Evolutionary conservation across 768 basidiomycete genomes (phyloP), one percentile per base, ranked within the genome.

Genomic region (Panellus pusillus): DNA sequence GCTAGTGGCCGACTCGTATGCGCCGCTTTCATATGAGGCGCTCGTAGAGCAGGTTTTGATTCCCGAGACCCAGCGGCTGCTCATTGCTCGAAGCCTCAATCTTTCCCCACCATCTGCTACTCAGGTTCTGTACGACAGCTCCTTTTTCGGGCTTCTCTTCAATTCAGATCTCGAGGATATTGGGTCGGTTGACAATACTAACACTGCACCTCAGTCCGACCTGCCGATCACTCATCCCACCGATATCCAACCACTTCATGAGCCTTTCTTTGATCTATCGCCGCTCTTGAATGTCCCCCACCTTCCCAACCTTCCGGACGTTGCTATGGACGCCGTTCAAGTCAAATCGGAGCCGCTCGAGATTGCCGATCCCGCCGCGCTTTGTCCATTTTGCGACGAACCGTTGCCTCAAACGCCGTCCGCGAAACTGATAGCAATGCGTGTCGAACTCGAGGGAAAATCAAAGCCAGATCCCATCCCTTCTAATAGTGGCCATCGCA

Each of bases 351-450:
- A 48, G 24, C 32, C 15, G 2, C 3, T 20, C 5, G 44, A 40
- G 24, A 6, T 24, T 2, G 9, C 17, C 4, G 39, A 43, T 35
- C 45, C 52, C 2, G 28, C 17, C 1, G 18, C 18, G 9, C 28
- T 54, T 7, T 54, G 52, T 17, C 6, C 45, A 15, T 54, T 47
- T 20, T 54, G 52, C 31, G 52, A 54, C 24, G 39, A 54, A 20
- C 45, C 14, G 2, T 46, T 54, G 2, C 52, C 52, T 7, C 7
- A 20, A 2, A 11, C 12, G 1, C 46, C 52, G 17, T 54, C 52
- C 5, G 2, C 15, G 0, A 31, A 47, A 19, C 31, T 54, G 5
- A 2, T 54, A 6, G 11, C 15, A 6, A 29, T 46, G 3, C 24
- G 28, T 18, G n/a, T 18, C 0, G 27, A 14, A 11, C 29, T 54